Conservation (phyloP, 495 filamentous ascomycete species). For the Pseudoneurospora amorphoporcata region DNA sequence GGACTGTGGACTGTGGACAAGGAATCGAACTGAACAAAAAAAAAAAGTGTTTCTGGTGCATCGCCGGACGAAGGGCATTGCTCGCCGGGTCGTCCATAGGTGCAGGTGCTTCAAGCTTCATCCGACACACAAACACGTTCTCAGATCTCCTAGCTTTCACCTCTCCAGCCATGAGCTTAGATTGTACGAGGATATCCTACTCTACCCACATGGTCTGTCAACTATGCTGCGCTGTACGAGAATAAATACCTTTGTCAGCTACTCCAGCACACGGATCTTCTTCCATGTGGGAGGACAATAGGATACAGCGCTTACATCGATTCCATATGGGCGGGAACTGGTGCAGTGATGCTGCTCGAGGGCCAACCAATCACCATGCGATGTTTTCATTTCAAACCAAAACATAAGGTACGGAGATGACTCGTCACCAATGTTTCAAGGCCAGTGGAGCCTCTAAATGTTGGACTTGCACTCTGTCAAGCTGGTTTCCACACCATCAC, state of each 20-base stretch:
- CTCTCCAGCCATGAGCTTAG: not conserved
- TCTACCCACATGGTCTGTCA: not conserved
- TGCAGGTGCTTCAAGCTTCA: not conserved
- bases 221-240: not conserved
- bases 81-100: not conserved
- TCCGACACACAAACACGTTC: not conserved
- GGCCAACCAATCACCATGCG: not conserved
- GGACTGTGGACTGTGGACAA: not conserved
- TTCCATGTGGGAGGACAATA: not conserved
- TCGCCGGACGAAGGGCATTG: not conserved
- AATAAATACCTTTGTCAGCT: not conserved
- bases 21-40: not conserved
- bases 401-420: conserved; percentile 1
- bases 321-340: not conserved
- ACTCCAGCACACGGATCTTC: not conserved
- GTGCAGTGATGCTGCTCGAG: not conserved
- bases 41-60: not conserved
- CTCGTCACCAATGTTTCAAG: not conserved
- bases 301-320: not conserved
- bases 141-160: not conserved
- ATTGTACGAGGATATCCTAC: not conserved
- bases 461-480: not conserved
- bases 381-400: conserved; percentile 1
- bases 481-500: not conserved
- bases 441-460: not conserved